Evolutionary conservation across 1,284 basidiomycete species (phyloP).

Genomic region (Megacollybia platyphylla): DNA sequence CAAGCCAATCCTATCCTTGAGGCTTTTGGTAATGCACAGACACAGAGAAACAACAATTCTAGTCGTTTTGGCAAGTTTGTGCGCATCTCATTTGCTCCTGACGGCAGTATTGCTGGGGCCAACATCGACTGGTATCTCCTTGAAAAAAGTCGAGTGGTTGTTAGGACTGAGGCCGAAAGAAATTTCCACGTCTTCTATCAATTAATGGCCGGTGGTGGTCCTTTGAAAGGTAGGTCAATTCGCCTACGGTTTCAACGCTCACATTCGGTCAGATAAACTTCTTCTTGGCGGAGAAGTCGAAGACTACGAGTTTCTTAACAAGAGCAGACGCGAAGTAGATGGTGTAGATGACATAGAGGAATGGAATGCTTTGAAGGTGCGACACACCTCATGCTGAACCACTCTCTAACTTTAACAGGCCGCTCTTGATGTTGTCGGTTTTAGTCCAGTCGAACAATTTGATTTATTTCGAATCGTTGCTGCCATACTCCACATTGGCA

Average conservation of each 20-base stretch:
- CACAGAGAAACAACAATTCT: conserved; percentile 97
- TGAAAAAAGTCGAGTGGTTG: conserved; percentile 93
- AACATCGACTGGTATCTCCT: conserved; percentile 99
- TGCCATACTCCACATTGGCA: conserved; percentile 91
- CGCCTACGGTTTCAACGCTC: conserved; percentile 2
- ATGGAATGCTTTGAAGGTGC: conserved; percentile 72
- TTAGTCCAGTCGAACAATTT: conserved; percentile 75
- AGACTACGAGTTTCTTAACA: conserved; percentile 87
- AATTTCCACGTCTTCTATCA: conserved; percentile 99
- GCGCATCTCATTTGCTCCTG: conserved; percentile 87
- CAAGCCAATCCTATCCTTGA: conserved; percentile 98
- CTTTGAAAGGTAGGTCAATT: conserved; percentile 43
- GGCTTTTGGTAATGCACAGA: conserved; percentile 98
- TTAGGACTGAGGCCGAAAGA: conserved; percentile 80
- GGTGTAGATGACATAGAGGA: conserved; percentile 90
- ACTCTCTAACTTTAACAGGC: conserved; percentile 24
- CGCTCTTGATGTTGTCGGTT: conserved; percentile 82
- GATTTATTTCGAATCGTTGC: conserved; percentile 94
- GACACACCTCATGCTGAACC: conserved; percentile 6
- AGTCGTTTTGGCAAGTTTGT: conserved; percentile 99
- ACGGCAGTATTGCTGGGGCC: conserved; percentile 93
- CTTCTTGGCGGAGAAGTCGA: conserved; percentile 69
- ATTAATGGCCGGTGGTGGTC: conserved; percentile 54
- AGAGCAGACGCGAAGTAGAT: conserved; percentile 83
- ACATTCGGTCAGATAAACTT: conserved; percentile 45